Evolutionary conservation across 2,329 filamentous ascomycete genomes (phyloP), one percentile per base, ranked within the genome.

Genomic region (Catunica adiposa): DNA sequence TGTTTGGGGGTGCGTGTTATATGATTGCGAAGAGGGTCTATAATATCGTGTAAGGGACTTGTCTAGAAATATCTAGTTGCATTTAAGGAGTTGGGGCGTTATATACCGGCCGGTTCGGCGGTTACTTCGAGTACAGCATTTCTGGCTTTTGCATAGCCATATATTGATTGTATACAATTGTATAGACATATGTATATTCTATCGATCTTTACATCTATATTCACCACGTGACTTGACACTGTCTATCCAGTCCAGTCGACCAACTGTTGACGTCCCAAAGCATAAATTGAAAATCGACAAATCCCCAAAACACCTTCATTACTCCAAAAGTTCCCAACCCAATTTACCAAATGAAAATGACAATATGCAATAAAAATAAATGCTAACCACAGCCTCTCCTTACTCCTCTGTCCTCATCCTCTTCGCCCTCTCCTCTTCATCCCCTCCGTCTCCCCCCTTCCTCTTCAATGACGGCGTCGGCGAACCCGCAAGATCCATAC

Each of bases 1-100:
- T 79, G 17, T 97, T 97, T 68, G 92, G 89, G 0, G 64, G 89
- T 26, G 76, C 74, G 3, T 94, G 89, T 64, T 96, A 83, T 65
- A 71, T 82, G 64, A 82, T 89, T 61, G 89, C 89, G 17, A 94
- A 92, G 74, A 78, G 84, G 62, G 81, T 90, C 38, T 90, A 89
- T 66, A 79, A 82, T 46, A 89, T 90, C 69, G 84, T 88, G 38
- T 88, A 66, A 42, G 38, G 38, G n/a, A n/a, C n/a, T n/a, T n/a
- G n/a, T n/a, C n/a, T n/a, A n/a, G n/a, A n/a, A n/a, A n/a, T n/a
- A n/a, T n/a, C n/a, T n/a, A n/a, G n/a, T n/a, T n/a, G n/a, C n/a
- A n/a, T n/a, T n/a, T n/a, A n/a, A n/a, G 40, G 40, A 17, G 40
- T 44, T 44, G 15, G n/a, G 40, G 40, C 3, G 15, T 44, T 44